Percentiles rank a stretch among this genome's conserved stretches.
These are phyloP conservation scores for Leucosporidium creatinivorum DNA, from an alignment of 768 basidiomycete genomes.

Conservation along the genomic window DNA sequence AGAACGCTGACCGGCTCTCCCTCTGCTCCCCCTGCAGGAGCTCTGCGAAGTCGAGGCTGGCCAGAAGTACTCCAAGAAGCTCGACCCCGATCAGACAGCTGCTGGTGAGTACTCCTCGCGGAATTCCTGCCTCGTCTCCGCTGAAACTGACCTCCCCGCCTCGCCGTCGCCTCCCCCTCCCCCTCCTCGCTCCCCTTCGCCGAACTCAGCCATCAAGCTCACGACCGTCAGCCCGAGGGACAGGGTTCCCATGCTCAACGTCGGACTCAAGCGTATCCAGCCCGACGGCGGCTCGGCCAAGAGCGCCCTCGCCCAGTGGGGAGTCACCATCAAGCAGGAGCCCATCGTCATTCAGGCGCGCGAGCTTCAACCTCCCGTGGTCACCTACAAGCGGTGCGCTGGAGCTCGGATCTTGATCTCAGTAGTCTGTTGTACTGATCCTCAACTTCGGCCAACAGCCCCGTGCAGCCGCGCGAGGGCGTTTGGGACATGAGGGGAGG, in stretches of 20 bases:
- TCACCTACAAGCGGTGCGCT: slow-evolving; percentile 1
- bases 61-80: slow-evolving; percentile 13
- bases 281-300: background rate
- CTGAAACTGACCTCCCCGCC: background rate
- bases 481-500: background rate
- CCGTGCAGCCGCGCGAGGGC: background rate
- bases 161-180: background rate
- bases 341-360: slow-evolving; percentile 4
- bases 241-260: background rate
- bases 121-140: no score
- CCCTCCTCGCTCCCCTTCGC: background rate
- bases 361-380: background rate
- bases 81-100: slow-evolving; percentile 17
- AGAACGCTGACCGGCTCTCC: background rate
- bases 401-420: background rate
- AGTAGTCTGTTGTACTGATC: no score
- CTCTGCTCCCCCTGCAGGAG: slow-evolving; percentile 8
- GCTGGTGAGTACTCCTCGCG: background rate
- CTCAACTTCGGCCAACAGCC: background rate
- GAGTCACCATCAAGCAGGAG: background rate
- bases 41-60: slow-evolving; percentile 1
- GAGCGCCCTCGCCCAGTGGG: background rate
- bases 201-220: background rate
- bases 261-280: slow-evolving; percentile 1
- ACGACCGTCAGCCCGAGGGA: slow-evolving; percentile 7